Percentiles rank a stretch among this genome's conserved stretches.
These are phyloP conservation scores for Butyriboletus loyo DNA, from an alignment of 768 basidiomycete species.

Conservation along the genomic window DNA sequence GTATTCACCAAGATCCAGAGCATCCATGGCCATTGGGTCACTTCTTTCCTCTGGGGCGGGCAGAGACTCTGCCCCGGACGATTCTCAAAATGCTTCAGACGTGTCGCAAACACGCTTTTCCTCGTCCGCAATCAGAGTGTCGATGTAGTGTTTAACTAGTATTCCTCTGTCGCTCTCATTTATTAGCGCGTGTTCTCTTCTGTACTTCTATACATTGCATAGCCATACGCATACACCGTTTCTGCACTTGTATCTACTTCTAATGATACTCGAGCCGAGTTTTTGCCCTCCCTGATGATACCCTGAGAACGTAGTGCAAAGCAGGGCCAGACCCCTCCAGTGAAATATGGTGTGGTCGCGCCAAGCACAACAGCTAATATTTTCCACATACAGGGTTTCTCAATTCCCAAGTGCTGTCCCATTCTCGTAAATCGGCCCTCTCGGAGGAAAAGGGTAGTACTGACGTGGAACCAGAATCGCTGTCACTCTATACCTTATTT, in stretches of 20 bases:
- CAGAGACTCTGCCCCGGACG: constrained; percentile 28
- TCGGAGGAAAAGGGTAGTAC: constrained; percentile 10
- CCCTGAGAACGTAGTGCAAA: not conserved
- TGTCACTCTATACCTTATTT: constrained; percentile 16
- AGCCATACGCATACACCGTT: constrained; percentile 15
- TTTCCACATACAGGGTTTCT: constrained; percentile 10
- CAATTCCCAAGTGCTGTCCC: constrained; percentile 6
- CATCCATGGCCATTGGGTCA: constrained; percentile 79
- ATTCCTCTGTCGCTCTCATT: constrained; percentile 10
- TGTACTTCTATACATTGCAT: constrained; percentile 27
- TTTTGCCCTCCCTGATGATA: not conserved
- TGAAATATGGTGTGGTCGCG: constrained; percentile 3
- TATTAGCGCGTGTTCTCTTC: constrained; percentile 14
- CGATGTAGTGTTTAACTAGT: constrained; percentile 8
- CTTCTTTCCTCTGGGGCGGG: constrained; percentile 51
- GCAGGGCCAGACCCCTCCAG: constrained; percentile 7
- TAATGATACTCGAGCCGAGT: constrained; percentile 15
- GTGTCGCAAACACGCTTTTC: constrained; percentile 16
- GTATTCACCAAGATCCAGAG: constrained; percentile 67
- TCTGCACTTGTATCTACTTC: constrained; percentile 17
- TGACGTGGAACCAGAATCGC: constrained; percentile 12
- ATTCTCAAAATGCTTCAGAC: constrained; percentile 22
- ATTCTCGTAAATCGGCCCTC: constrained; percentile 2
- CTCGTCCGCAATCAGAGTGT: constrained; percentile 22
- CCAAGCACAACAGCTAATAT: not conserved